Evolutionary conservation across 257 asterid species (phyloP), one percentile per base, ranked within the genome.

Genomic region (Ophiorrhiza pumila): DNA sequence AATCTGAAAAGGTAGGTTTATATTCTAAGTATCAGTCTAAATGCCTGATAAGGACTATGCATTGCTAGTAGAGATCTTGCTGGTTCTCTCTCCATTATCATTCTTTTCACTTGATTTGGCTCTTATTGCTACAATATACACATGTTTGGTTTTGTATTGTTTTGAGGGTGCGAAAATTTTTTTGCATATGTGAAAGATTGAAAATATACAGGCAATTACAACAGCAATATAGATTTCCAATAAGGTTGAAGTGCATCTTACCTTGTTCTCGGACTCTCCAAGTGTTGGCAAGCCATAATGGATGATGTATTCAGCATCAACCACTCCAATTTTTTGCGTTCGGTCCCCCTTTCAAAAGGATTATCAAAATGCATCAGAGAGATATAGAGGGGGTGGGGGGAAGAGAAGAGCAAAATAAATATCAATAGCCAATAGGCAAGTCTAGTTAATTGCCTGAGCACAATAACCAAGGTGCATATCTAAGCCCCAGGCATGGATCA

Each of bases 401-500:
- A 34, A 61, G 32, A n/a, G 20, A 18, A 8, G n/a, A 55, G n/a
- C 8, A 45, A 17, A 17, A 39, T 0, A 3, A 1, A 64, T 2
- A 49, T 47, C 17, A 32, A 17, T 34, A 37, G 37, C 23, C 52
- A 32, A 17, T 34, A 37, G 37, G 18, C 52, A 42, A 47, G 62
- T 75, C 25, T 49, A 46, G 34, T 73, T 27, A 53, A 52, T 77
- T 83, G 77, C 97, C 95, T 90, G 94, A 35, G 94, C 96, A 71
- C 98, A 92, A 71, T 90, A 88, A 41, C 98, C 98, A 14, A 92
- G 94, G 74, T 85, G 91, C 76, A 87, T 79, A 82, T 92, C 98
- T 71, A 92, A 78, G 61, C 96, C 96, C 98, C 98, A 92, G 65
- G 98, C 96, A 81, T 92, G 96, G 79, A 92, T 92, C 87, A 92